Base-by-base conservation (phyloP, 176 grass and related monocot genomes). In the Microstegium vimineum region DNA sequence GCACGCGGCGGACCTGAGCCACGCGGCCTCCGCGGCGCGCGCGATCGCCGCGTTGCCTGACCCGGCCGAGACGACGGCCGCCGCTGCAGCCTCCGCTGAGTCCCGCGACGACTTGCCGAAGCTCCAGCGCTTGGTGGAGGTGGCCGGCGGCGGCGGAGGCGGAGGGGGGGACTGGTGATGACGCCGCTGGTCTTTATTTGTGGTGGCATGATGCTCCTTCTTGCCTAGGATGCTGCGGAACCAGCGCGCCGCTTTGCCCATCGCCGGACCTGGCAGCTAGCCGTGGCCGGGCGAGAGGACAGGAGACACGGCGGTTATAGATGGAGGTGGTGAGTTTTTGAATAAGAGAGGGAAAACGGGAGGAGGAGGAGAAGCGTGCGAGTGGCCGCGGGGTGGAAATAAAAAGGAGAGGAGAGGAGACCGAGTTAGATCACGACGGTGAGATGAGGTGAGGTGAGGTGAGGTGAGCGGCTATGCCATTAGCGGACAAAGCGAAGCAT, bases 231-330 rank as follows among this genome's bases (percentile, higher is more conserved):
- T 66, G 81, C 62, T 93, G 25, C 89, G 87, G 1, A 99, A 43
- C 97, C 97, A 99, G 14, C 93, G 84, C 38, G 77, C 79, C 56
- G 97, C 91, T 79, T 82, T 89, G 35, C 97, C 97, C 97, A 99
- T 97, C 15, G 84, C 69, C 89, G 82, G 79, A 76, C n/a, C 32
- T 37, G 27, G 62, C 52, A 35, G 54, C 68, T 60, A 17, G 66
- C 35, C 66, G n/a, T 38, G 66, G 38, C 6, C 31, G 40, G 5
- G 76, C 0, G 30, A 26, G 52, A 37, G 0, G 1, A 37, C 22
- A 70, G 75, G 61, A 5, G 27, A 60, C 40, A 3, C 12, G 9
- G 31, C 7, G 47, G 72, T 18, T 22, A 82, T 47, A 66, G 25
- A 5, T 23, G 6, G 59, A 27, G 59, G 23, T 0, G 26, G 25